Evolutionary conservation across 1,284 basidiomycete genomes (phyloP), one percentile per base, ranked within the genome.

Genomic region (Coniferiporia sulphurascens): DNA sequence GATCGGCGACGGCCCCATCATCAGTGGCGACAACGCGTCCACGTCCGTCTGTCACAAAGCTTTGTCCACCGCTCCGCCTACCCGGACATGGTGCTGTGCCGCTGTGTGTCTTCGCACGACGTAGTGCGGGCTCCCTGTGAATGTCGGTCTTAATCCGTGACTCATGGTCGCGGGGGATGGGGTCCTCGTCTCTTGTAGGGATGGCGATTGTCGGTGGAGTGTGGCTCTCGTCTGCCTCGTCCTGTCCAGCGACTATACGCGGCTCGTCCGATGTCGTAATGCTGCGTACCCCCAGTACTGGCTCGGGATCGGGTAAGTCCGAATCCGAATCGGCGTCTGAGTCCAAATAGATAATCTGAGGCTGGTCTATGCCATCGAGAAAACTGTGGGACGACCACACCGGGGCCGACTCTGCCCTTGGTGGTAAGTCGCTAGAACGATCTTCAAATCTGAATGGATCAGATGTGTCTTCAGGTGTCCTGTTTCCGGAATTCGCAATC

Each of bases 11-110:
- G 8, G 56, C 45, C 27, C 51, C 41, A 34, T 61, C 59, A 51
- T 61, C 61, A 15, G 61, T 62, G 4, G 57, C 57, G 21, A 62
- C 58, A 12, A 62, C 61, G 13, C 61, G 61, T 17, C 61, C 61
- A 35, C 61, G 52, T 15, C 61, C 61, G 51, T 62, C 61, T 9
- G 61, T 62, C 36, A 62, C 57, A 22, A 62, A 62, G 43, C 49
- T 59, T 48, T 59, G 61, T 32, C 52, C 48, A 2, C 48, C 52
- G 34, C 32, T 55, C 36, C 55, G 38, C 45, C 56, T 34, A 9
- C 56, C 45, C 15, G n/a, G n/a, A 12, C 48, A 57, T 45, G 48
- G 17, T 27, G 48, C 32, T 17, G n/a, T 22, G 48, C 48, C 41
- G 19, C 12, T 57, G 36, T n/a, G 41, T 34, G 56, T 50, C 22